These are phyloP conservation scores for Lipomyces lipofer DNA, from an alignment of 805 yeast genomes.

Conservation along the genomic window DNA sequence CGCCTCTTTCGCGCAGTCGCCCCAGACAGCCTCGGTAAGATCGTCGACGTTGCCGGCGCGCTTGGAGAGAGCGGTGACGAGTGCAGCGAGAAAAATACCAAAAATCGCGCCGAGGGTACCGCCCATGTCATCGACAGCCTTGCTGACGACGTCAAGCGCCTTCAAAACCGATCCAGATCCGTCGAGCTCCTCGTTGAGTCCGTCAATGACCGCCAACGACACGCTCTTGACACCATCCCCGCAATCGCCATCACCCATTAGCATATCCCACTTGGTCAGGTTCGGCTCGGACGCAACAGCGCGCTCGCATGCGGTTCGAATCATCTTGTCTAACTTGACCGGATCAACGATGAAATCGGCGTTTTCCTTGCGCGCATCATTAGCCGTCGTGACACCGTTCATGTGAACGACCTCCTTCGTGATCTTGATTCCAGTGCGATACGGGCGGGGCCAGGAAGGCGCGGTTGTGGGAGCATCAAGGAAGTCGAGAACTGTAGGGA, in stretches of 20 bases:
- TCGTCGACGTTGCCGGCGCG: slow-evolving; percentile 14
- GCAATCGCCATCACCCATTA: slow-evolving; percentile 96
- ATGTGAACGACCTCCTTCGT: neutral
- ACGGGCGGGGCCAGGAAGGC: slow-evolving; percentile 26
- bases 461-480: slow-evolving; percentile 30
- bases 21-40: slow-evolving; percentile 20
- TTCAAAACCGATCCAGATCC: slow-evolving; percentile 62
- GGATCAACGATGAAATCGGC: slow-evolving; percentile 18
- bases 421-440: neutral
- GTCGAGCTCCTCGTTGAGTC: slow-evolving; percentile 46
- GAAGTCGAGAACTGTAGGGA: slow-evolving; percentile 11
- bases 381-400: slow-evolving; percentile 1
- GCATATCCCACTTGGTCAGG: slow-evolving; percentile 79
- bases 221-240: slow-evolving; percentile 88
- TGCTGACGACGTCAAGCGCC: slow-evolving; percentile 47
- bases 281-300: slow-evolving; percentile 70
- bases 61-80: slow-evolving; percentile 45
- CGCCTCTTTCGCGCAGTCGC: slow-evolving; percentile 49
- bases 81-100: slow-evolving; percentile 78
- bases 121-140: slow-evolving; percentile 88
- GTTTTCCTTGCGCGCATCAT: neutral
- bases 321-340: slow-evolving; percentile 28
- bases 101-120: slow-evolving; percentile 96
- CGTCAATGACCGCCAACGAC: slow-evolving; percentile 64
- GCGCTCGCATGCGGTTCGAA: slow-evolving; percentile 53